Conservation (phyloP, 352 stramenopile genomes). For the Blastocystis sp. region DNA sequence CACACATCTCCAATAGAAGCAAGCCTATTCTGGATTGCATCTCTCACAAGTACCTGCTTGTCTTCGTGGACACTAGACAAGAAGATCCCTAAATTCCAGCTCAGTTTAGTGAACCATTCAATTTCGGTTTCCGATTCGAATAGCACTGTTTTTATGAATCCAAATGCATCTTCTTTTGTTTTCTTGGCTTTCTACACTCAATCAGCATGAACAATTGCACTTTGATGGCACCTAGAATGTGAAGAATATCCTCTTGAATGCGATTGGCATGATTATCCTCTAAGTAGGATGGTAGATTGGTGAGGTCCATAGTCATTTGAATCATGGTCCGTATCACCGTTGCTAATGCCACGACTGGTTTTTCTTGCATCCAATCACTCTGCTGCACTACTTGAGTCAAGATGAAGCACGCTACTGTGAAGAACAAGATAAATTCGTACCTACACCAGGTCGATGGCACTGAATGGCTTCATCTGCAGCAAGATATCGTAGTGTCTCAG, state of each 20-base stretch:
- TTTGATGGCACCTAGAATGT: not conserved
- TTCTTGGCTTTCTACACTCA: not conserved
- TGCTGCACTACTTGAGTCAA: not conserved
- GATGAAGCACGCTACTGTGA: not conserved
- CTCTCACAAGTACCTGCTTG: not conserved
- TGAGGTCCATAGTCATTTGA: constrained; percentile 27
- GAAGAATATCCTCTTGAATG: not conserved
- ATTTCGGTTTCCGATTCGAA: not conserved
- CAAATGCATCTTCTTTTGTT: not conserved
- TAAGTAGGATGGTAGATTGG: not conserved
- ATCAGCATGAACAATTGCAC: not conserved
- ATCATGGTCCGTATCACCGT: not conserved
- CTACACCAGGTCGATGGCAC: not conserved
- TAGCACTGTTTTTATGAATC: not conserved
- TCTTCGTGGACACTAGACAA: not conserved
- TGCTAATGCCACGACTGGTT: not conserved
- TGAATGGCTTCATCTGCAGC: constrained; percentile 11
- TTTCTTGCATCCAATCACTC: not conserved
- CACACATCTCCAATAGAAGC: constrained; percentile 35
- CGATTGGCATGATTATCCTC: not conserved
- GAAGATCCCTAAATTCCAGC: constrained; percentile 18
- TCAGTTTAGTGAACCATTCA: constrained; percentile 1
- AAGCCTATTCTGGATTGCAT: not conserved
- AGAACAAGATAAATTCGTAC: not conserved
- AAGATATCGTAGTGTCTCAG: not conserved